Percentiles rank a stretch among this genome's conserved stretches.
These are phyloP conservation scores for Cladosporium austrohemisphaericum DNA, from an alignment of 2,329 filamentous ascomycete species.

Conservation along the genomic window DNA sequence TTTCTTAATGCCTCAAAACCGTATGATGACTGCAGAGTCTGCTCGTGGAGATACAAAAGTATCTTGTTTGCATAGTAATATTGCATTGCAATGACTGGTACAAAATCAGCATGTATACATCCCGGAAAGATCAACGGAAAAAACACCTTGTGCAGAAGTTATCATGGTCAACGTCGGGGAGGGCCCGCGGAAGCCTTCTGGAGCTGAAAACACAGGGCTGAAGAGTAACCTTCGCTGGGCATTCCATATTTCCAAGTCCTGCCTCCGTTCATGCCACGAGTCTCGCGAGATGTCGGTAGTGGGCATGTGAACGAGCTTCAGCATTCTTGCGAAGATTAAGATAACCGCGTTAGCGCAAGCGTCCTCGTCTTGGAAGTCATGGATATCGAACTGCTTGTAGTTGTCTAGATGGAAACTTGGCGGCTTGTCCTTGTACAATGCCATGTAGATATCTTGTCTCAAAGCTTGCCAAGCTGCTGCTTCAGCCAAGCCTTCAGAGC, in stretches of 20 bases:
- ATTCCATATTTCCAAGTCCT: conserved; percentile 22
- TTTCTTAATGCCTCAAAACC: conserved; percentile 21
- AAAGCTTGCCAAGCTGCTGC: conserved; percentile 42
- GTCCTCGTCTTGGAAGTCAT: conserved; percentile 36
- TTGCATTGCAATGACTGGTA: conserved; percentile 35
- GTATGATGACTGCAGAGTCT: conserved; percentile 14
- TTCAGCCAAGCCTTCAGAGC: conserved; percentile 39
- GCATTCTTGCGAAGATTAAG: conserved; percentile 38
- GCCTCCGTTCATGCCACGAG: conserved; percentile 17
- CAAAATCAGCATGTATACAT: conserved; percentile 24
- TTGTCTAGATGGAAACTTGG: conserved; percentile 38
- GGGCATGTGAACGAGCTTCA: conserved; percentile 23
- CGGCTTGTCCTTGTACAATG: conserved; percentile 35
- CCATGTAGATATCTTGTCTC: conserved; percentile 41
- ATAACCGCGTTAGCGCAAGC: conserved; percentile 39
- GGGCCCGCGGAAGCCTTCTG: too few species aligned
- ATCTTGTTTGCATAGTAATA: conserved; percentile 36
- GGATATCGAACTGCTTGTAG: conserved; percentile 37
- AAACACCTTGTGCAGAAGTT: too few species aligned
- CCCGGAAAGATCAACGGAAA: conserved; percentile 27
- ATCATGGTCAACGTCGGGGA: too few species aligned
- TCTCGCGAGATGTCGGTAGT: conserved; percentile 5
- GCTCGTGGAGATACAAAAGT: conserved; percentile 20
- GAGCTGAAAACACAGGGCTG: too few species aligned
- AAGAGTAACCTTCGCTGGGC: conserved; percentile 19